Evolutionary conservation across 2,329 filamentous ascomycete species (phyloP), one percentile per base, ranked within the genome.

Genomic region (Pseudopyrenochaeta lycopersici): DNA sequence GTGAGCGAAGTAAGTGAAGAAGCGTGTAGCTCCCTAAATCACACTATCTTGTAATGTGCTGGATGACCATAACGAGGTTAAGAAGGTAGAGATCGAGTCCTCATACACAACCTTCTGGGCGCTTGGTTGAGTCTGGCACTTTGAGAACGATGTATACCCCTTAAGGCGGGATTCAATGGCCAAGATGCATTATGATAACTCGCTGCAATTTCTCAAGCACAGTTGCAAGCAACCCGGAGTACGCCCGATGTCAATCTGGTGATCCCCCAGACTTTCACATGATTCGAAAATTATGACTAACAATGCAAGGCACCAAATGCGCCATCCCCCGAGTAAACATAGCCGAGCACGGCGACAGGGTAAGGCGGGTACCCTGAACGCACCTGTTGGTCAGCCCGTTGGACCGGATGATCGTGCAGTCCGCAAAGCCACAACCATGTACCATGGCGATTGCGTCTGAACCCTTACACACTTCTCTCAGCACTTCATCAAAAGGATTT

Each of bases 211-310:
- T n/a, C n/a, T n/a, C n/a, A n/a, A n/a, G n/a, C n/a, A n/a, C n/a
- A n/a, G n/a, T n/a, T n/a, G n/a, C n/a, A n/a, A n/a, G n/a, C n/a
- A n/a, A n/a, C n/a, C n/a, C n/a, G n/a, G n/a, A n/a, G n/a, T n/a
- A n/a, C n/a, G n/a, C n/a, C n/a, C n/a, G n/a, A n/a, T n/a, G n/a
- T n/a, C n/a, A n/a, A n/a, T n/a, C n/a, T n/a, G n/a, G n/a, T n/a
- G n/a, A n/a, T n/a, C n/a, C n/a, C n/a, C 32, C 44, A 31, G 21
- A 46, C 30, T 46, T 29, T 46, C 44, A 46, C 44, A 46, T 38
- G 44, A 21, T 21, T 18, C 20, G n/a, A 18, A 23, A 15, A 4
- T n/a, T 23, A 46, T 38, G 44, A 39, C 20, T 29, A 42, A 30
- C 23, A 2, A 6, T 15, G 14, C 12, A 46, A 18, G 7, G 20